Base-by-base conservation (phyloP, 345 rosid species). In the Salix caprea region DNA sequence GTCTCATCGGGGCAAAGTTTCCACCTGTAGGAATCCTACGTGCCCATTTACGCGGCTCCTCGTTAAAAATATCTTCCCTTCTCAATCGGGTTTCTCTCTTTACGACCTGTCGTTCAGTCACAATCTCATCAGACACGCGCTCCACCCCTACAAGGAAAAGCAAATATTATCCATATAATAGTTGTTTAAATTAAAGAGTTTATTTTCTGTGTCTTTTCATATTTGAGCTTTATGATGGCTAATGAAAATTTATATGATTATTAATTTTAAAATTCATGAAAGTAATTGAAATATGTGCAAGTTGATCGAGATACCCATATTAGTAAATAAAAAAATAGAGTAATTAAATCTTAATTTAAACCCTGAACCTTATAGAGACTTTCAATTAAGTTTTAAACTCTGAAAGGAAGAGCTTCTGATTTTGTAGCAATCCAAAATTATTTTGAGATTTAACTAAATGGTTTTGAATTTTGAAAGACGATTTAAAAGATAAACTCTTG, bases 41-140 rank as follows among this genome's bases (percentile, higher is more conserved):
- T 18, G 52, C 77, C 78, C 78, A 24, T 9, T 67, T 79, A 78
- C 75, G 92, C 86, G 88, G 90, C 88, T 82, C 65, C 76, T 61
- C 48, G 89, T 34, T 4, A 67, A 72, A 60, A 54, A 48, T 66
- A 48, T 30, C 19, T 23, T 54, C 16, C 42, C 40, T 18, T 44
- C 72, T 19, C 37, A 13, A 4, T 0, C 28, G 40, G 13, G 37
- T 65, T 61, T 24, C 37, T 30, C 5, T 50, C 32, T 19, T 4
- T 12, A 37, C 68, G 69, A 61, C 74, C 6, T 0, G 79, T 69
- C 46, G 67, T 67, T 54, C 32, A 40, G n/a, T 30, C 11, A 58
- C 28, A 0, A 12, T 58, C 28, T 58, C 67, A 0, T 1, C 1
- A 56, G 23, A 30, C 39, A 28, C 67, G 11, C 67, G 0, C 67